These are phyloP conservation scores for Phytophthora meadii DNA, from an alignment of 352 stramenopile species.

Conservation along the genomic window DNA sequence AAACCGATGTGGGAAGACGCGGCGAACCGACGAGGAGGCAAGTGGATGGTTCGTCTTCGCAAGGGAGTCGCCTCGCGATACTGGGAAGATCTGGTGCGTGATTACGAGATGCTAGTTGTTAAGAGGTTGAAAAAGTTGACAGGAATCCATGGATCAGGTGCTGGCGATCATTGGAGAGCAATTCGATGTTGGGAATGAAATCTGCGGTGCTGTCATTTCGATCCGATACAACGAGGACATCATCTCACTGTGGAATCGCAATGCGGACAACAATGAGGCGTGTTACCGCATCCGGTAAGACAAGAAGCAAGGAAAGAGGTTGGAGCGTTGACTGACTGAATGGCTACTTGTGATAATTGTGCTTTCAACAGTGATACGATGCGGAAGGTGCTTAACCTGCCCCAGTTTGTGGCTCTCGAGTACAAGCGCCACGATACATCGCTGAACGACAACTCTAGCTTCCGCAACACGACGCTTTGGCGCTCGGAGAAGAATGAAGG, in stretches of 20 bases:
- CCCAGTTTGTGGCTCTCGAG: slow-evolving; percentile 91
- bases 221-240: slow-evolving; percentile 94
- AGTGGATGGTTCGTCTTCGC: slow-evolving; percentile 94
- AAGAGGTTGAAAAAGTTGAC: slow-evolving; percentile 5
- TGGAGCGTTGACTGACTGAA: not conserved
- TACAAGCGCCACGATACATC: slow-evolving; percentile 93
- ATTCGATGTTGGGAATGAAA: slow-evolving; percentile 95
- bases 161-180: slow-evolving; percentile 94
- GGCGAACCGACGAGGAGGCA: slow-evolving; percentile 90
- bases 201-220: slow-evolving; percentile 92
- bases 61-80: slow-evolving; percentile 92
- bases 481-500: slow-evolving; percentile 60
- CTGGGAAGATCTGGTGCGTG: slow-evolving; percentile 91
- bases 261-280: slow-evolving; percentile 92
- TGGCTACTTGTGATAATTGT: not conserved
- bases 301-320: not conserved
- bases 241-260: slow-evolving; percentile 95
- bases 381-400: slow-evolving; percentile 90
- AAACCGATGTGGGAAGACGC: slow-evolving; percentile 96
- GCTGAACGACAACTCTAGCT: slow-evolving; percentile 82
- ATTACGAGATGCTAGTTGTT: not conserved
- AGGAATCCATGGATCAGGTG: slow-evolving; percentile 47
- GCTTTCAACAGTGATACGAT: slow-evolving; percentile 77
- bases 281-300: slow-evolving; percentile 82
- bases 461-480: slow-evolving; percentile 84